phyloP scores from a whole-genome alignment of 164 flowering plant genomes.

The Magnolia kwangsiensis region DNA sequence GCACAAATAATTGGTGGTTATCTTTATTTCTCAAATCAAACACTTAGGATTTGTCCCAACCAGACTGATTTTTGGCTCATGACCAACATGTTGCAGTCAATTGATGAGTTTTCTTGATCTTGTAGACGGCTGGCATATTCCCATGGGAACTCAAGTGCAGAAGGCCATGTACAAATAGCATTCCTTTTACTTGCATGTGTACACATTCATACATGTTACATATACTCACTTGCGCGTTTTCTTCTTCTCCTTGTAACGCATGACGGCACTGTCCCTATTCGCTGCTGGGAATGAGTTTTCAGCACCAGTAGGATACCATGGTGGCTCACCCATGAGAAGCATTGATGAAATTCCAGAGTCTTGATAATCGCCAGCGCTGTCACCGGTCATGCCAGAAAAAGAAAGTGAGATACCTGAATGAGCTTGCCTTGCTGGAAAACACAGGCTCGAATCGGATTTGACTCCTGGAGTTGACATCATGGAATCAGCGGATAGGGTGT shows the following conservation, averaged over 20 bases:
- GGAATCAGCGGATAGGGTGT: constrained; percentile 81
- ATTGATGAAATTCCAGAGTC: constrained; percentile 75
- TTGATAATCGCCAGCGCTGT: constrained; percentile 61
- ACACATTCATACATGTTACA: background rate
- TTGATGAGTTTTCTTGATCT: background rate
- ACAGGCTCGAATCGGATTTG: constrained; percentile 64
- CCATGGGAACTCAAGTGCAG: background rate
- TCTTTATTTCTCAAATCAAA: background rate
- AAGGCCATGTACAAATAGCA: background rate
- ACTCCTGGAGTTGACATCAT: constrained; percentile 39
- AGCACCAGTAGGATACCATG: constrained; percentile 51
- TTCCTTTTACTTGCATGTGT: background rate
- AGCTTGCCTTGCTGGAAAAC: constrained; percentile 43
- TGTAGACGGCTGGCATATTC: background rate
- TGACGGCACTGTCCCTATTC: constrained; percentile 64
- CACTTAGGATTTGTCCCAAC: background rate
- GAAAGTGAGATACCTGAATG: constrained; percentile 49
- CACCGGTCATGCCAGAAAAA: constrained; percentile 66
- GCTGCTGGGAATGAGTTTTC: constrained; percentile 45
- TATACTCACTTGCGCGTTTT: constrained; percentile 66
- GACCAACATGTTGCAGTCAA: background rate
- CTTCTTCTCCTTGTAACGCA: constrained; percentile 88
- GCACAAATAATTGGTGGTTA: too few relatives aligned
- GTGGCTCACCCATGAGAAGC: constrained; percentile 69
- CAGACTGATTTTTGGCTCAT: background rate